Conservation (phyloP, 768 basidiomycete species). For the Tylopilus sp. region DNA sequence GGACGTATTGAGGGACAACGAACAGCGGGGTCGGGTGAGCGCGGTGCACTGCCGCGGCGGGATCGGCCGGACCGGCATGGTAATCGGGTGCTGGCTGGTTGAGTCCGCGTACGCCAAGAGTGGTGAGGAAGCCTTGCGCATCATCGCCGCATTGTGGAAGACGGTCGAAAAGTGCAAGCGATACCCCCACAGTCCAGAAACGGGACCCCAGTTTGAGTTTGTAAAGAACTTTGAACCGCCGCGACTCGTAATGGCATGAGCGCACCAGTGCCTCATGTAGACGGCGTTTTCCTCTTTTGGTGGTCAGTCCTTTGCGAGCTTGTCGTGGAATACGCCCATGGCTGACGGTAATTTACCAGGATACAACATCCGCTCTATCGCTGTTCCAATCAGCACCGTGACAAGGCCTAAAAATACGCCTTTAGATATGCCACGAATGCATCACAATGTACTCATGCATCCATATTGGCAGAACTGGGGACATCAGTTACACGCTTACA, state of each 20-base stretch:
- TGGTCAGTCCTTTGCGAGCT: slow-evolving; percentile 2
- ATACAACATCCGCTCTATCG: slow-evolving; percentile 1
- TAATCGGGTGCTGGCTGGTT: slow-evolving; percentile 75
- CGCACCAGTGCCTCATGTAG: neutral
- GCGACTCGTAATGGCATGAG: slow-evolving; percentile 18
- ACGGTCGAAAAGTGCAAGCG: slow-evolving; percentile 74
- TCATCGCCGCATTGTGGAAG: slow-evolving; percentile 69
- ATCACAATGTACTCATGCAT: slow-evolving; percentile 29
- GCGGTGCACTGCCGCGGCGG: slow-evolving; percentile 82
- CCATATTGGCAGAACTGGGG: slow-evolving; percentile 14
- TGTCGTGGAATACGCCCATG: neutral
- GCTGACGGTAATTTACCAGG: neutral
- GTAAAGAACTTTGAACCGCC: slow-evolving; percentile 53
- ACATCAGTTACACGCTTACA: neutral
- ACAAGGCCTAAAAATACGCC: neutral
- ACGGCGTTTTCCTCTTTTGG: neutral
- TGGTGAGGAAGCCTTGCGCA: slow-evolving; percentile 59
- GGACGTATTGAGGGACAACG: slow-evolving; percentile 56
- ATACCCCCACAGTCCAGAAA: slow-evolving; percentile 76
- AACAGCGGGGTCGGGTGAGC: slow-evolving; percentile 51
- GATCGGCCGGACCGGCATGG: slow-evolving; percentile 63
- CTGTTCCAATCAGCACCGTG: neutral
- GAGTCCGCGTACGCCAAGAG: slow-evolving; percentile 58
- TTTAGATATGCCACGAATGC: slow-evolving; percentile 16
- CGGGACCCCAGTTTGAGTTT: slow-evolving; percentile 74